Percentiles rank a stretch among this genome's conserved stretches.
Evolutionary conservation across 441 rosid genomes (phyloP).

Genomic region (Francoa sonchifolia): DNA sequence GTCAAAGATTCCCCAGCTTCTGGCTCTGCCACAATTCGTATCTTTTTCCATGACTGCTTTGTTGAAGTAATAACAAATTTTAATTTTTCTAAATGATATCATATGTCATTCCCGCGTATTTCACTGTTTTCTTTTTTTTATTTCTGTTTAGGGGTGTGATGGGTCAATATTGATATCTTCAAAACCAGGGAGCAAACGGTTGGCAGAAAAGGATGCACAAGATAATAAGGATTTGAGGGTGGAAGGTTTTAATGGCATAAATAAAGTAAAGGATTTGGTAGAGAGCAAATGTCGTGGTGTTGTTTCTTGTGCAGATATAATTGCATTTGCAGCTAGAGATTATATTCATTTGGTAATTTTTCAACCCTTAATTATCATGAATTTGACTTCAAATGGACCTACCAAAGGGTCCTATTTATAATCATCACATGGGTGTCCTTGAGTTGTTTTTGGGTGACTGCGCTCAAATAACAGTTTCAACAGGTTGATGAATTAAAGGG

Average conservation of each 20-base stretch:
- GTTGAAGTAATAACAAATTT: constrained; percentile 30
- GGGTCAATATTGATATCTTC: constrained; percentile 46
- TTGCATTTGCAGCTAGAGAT: constrained; percentile 40
- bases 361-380: neutral
- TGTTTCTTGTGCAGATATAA: constrained; percentile 41
- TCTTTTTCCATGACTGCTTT: constrained; percentile 65
- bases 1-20: constrained; percentile 46
- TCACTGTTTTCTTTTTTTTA: neutral
- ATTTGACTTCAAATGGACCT: neutral
- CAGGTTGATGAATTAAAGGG: neutral
- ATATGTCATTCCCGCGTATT: no score
- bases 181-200: constrained; percentile 35
- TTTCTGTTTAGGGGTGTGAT: constrained; percentile 41
- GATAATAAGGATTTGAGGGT: constrained; percentile 38
- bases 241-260: constrained; percentile 41
- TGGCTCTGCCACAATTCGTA: constrained; percentile 50
- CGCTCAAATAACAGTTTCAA: no score
- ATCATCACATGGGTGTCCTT: neutral
- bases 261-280: constrained; percentile 37
- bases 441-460: no score
- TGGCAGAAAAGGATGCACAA: constrained; percentile 42
- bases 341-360: constrained; percentile 27
- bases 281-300: constrained; percentile 47
- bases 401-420: neutral
- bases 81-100: neutral